Base-by-base conservation (phyloP, 192 early-diverging fungal genomes). In the Cetraspora pellucida region DNA sequence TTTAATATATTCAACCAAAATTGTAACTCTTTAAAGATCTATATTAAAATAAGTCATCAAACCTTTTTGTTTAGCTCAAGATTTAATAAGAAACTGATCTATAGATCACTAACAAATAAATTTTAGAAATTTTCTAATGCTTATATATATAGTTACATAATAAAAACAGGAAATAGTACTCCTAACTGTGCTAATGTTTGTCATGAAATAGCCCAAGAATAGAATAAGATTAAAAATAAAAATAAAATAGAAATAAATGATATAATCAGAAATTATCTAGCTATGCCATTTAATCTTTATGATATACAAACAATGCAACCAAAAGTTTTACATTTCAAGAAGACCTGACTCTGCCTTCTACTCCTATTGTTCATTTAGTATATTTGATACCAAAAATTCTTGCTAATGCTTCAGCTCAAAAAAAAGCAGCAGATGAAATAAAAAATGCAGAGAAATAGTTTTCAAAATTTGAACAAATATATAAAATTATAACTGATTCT, bases 351-450 rank as follows among this genome's bases (percentile, higher is more conserved):
- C n/a, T 57, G 4, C 55, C n/a, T n/a, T 19, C n/a, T 19, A n/a
- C 19, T 21, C 55, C n/a, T n/a, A 21, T 21, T 5, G 19, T 16
- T 57, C 55, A 57, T 19, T 21, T 19, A 57, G 19, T 21, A 57
- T 8, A 57, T 16, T 19, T 19, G 8, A 57, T 19, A 57, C 19
- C n/a, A 57, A 21, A 57, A 57, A 57, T 57, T 57, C 19, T 19
- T 57, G 55, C 55, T 57, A 57, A 57, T 57, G 55, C 55, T n/a
- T 57, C 55, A 19, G 55, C n/a, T 10, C 55, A 57, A 57, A 57
- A 19, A 57, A 57, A 19, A 21, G 55, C 55, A 57, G 55, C n/a
- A 57, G 55, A 57, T 8, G 46, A 6, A 49, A 49, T 49, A 6
- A 49, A 49, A 49, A 49, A 6, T 10, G 46, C 13, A 6, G 46